Evolutionary conservation across 1,284 basidiomycete genomes (phyloP), one percentile per base, ranked within the genome.

Genomic region (Puccinia triticina): DNA sequence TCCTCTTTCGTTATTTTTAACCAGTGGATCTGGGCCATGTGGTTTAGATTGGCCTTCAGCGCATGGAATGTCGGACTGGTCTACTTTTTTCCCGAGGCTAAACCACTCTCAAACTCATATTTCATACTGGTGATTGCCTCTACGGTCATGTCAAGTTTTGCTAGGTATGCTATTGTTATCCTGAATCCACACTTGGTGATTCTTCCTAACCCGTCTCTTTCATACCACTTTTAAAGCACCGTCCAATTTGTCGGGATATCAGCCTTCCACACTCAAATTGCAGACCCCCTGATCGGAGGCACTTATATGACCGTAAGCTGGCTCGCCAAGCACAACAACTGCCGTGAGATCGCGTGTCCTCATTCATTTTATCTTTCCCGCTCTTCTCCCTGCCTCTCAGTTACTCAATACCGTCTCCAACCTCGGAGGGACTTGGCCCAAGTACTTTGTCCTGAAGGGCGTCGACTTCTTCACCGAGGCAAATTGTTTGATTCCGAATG

Each of bases 181-280:
- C 32, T 46, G 29, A 40, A 61, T 14, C 14, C 50, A 80, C 82
- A 21, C 50, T 50, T 53, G n/a, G n/a, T n/a, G n/a, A n/a, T 46
- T 16, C 37, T 23, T 18, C 83, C 40, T 12, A 43, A 43, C 48
- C 21, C 29, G 18, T 55, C 69, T 57, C 69, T 57, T 67, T 55
- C 29, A 48, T 61, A 53, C 55, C 72, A 76, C n/a, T 23, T 57
- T 4, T 74, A 12, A 83, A 95, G 94, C 77, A 99, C 97, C 10
- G 93, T 99, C 14, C 96, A 99, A 88, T 99, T 99, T 86, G 96
- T 98, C 29, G 96, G 96, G 23, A 96, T 99, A 84, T 94, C 95
- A 12, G 96, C 97, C 3, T 99, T 98, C 90, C 96, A 99, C 86
- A 98, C 96, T 1, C 92, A 94, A 83, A 93, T 99, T 76, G 95